Evolutionary conservation across 192 early-diverging fungal genomes (phyloP).

Genomic region (Rhizophagus clarus): DNA sequence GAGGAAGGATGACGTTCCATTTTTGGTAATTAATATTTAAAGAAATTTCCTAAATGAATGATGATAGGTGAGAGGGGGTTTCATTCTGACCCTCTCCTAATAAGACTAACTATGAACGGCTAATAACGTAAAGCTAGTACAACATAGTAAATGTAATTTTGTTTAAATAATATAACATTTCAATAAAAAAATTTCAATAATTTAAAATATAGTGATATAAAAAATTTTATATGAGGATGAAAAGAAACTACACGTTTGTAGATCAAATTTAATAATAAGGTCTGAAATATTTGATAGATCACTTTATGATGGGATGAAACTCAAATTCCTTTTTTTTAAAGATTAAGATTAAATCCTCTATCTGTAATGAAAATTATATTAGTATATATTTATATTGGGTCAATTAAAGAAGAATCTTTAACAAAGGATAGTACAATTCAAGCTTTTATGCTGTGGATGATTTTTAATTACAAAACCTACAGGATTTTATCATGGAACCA

Average conservation of each 20-base stretch:
- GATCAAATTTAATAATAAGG: slow-evolving; percentile 1
- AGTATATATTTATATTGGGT: slow-evolving; percentile 15
- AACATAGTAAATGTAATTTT: too few relatives aligned
- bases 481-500: background rate
- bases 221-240: slow-evolving; percentile 18
- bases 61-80: too few relatives aligned
- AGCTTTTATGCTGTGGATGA: slow-evolving; percentile 20
- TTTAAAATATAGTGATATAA: slow-evolving; percentile 9
- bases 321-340: background rate
- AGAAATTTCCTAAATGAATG: too few relatives aligned
- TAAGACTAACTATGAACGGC: too few relatives aligned
- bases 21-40: too few relatives aligned
- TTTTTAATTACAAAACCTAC: slow-evolving; percentile 4
- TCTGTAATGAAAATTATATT: slow-evolving; percentile 20
- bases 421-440: slow-evolving; percentile 12
- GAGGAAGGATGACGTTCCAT: too few relatives aligned
- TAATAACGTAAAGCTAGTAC: too few relatives aligned
- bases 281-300: slow-evolving; percentile 10
- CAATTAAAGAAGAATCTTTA: background rate
- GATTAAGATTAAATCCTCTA: background rate
- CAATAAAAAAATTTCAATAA: too few relatives aligned
- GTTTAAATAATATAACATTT: too few relatives aligned
- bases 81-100: too few relatives aligned
- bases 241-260: background rate
- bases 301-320: slow-evolving; percentile 24